A percentile compares a stretch with the other conserved stretches of the same genome.
Evolutionary conservation across 1,284 basidiomycete species (phyloP).

Genomic region (Coniferiporia weirii): DNA sequence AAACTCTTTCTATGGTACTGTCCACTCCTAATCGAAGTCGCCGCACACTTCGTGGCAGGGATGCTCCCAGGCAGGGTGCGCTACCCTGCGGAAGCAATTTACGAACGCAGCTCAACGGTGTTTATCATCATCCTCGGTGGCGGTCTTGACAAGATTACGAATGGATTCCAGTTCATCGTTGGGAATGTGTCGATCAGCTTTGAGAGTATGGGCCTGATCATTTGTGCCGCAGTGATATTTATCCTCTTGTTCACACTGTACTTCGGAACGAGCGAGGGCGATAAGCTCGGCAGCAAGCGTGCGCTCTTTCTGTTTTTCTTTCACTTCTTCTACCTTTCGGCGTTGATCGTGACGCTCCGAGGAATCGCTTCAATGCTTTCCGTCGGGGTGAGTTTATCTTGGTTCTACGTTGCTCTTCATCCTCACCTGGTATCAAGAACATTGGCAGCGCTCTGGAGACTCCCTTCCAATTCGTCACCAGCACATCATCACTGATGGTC

Average conservation of each 20-base stretch:
- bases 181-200: constrained; percentile 15
- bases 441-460: constrained; percentile 6
- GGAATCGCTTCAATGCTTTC: constrained; percentile 11
- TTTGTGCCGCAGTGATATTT: constrained; percentile 17
- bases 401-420: neutral
- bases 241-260: constrained; percentile 17
- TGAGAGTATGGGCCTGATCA: constrained; percentile 12
- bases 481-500: neutral
- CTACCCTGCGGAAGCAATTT: constrained; percentile 16
- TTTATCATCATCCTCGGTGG: constrained; percentile 19
- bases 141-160: constrained; percentile 19
- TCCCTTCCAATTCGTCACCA: constrained; percentile 9
- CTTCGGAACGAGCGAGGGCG: constrained; percentile 16
- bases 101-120: constrained; percentile 14
- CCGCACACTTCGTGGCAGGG: constrained; percentile 15
- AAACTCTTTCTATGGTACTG: constrained; percentile 20
- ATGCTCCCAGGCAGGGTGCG: constrained; percentile 14
- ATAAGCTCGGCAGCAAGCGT: constrained; percentile 8
- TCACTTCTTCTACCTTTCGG: constrained; percentile 15
- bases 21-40: constrained; percentile 18
- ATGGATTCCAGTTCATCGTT: constrained; percentile 19
- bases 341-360: constrained; percentile 17
- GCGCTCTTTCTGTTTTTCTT: constrained; percentile 16
- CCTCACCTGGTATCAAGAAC: constrained; percentile 1
- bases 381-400: constrained; percentile 7